phyloP scores from a whole-genome alignment of 192 early-diverging fungal genomes.

The Gigaspora rosea region DNA sequence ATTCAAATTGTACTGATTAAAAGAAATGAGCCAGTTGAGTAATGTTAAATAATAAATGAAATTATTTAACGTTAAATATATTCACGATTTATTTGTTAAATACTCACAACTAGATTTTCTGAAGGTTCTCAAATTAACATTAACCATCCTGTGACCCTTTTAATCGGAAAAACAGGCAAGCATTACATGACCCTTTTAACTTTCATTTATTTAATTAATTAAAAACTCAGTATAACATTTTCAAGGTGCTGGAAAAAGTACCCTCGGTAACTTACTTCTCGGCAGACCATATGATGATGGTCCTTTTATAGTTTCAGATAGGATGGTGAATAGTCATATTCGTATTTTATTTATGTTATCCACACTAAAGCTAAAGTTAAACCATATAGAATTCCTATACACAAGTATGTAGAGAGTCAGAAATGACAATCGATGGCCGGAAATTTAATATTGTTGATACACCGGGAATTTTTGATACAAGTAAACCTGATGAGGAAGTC shows the following conservation, averaged over 20 bases:
- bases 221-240: neutral
- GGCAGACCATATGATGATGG: neutral
- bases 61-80: neutral
- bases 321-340: constrained; percentile 3
- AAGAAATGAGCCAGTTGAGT: constrained; percentile 21
- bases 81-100: neutral
- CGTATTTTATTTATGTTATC: neutral
- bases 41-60: constrained; percentile 8
- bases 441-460: constrained; percentile 16
- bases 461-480: constrained; percentile 21
- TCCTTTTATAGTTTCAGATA: constrained; percentile 11
- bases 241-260: constrained; percentile 32
- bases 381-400: constrained; percentile 12
- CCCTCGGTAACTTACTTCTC: constrained; percentile 23
- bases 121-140: constrained; percentile 15
- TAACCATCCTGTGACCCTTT: neutral
- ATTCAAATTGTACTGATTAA: neutral
- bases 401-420: neutral
- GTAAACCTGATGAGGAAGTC: neutral
- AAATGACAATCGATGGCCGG: neutral
- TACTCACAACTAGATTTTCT: constrained; percentile 2
- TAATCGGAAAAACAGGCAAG: constrained; percentile 23
- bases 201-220: constrained; percentile 8
- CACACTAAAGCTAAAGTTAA: neutral
- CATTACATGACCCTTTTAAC: neutral